Base-by-base conservation (phyloP, 2,329 filamentous ascomycete genomes). In the Blastomyces gilchristii region DNA sequence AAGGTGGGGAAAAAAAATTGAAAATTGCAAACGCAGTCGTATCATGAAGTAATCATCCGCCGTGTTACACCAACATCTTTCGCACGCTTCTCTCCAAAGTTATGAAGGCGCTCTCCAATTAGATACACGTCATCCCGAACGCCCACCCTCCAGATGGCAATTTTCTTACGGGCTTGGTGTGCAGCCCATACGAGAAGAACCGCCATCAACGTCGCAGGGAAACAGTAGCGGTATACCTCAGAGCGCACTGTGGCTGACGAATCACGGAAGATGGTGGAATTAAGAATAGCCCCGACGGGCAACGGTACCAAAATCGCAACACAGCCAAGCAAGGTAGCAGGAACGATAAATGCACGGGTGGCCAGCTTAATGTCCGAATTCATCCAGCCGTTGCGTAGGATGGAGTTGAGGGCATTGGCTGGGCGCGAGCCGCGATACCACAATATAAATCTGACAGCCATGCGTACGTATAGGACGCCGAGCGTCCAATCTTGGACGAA, bases 121-220 rank as follows among this genome's bases (percentile, higher is more conserved):
- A 99, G 79, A 74, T 99, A 99, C 0, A 96, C 92, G 76, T 99
- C 95, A 74, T 99, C 95, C 49, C 91, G 82, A 57, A 99, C 91
- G 63, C 87, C 85, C 63, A 86, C 81, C 69, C 89, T 85, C 92
- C 93, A 97, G 25, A 85, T 79, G 57, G 84, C 83, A 60, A 94
- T 82, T 61, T 90, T 82, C 56, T 82, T 76, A 7, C 72, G 67
- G 41, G 76, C 66, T 43, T 77, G 60, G 63, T 73, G 72, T 53
- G 70, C 62, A 0, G 78, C 71, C 62, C 80, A 75, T 34, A 77
- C 77, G 9, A 83, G 71, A n/a, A 87, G 72, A 12, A 82, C 81
- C 71, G 83, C 68, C 2, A 82, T 78, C 28, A 83, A 74, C 2
- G 84, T 74, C 1, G 81, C 80, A 39, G 94, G 94, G 74, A 94